Percentiles rank a stretch among this genome's conserved stretches.
Evolutionary conservation across 768 basidiomycete genomes (phyloP).

Genomic region (Boletellus ananas): DNA sequence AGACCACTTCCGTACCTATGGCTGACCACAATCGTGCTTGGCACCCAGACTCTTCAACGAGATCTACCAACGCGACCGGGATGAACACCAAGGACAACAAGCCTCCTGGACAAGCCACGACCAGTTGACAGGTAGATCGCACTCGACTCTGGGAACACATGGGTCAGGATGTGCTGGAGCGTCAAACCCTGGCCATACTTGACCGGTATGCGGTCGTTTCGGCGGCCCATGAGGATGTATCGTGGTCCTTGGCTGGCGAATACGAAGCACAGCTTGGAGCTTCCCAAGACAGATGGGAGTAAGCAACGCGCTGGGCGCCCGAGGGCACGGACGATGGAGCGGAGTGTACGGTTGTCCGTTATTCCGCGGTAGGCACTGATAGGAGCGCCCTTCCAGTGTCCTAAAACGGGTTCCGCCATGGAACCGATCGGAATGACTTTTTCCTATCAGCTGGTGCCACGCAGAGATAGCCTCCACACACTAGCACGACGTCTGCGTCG

Average conservation of each 20-base stretch:
- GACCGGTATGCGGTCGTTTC: conserved; percentile 33
- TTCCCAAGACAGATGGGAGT: conserved; percentile 19
- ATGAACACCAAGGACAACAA: conserved; percentile 32
- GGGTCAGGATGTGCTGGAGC: conserved; percentile 32
- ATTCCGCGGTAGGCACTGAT: conserved; percentile 9
- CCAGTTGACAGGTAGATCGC: conserved; percentile 21
- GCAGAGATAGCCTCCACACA: conserved; percentile 14
- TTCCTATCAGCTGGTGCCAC: neutral
- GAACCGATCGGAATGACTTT: conserved; percentile 24
- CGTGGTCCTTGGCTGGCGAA: conserved; percentile 38
- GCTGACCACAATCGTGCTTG: conserved; percentile 33
- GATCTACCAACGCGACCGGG: conserved; percentile 33
- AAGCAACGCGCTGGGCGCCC: neutral
- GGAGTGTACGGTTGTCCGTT: conserved; percentile 22
- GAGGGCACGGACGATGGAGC: conserved; percentile 25
- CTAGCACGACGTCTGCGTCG: conserved; percentile 33
- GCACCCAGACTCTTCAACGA: conserved; percentile 31
- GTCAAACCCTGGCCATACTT: conserved; percentile 29
- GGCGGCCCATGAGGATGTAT: conserved; percentile 38
- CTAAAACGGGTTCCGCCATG: conserved; percentile 24
- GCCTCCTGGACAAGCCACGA: conserved; percentile 34
- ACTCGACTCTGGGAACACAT: conserved; percentile 27
- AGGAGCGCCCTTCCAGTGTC: conserved; percentile 26
- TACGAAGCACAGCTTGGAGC: conserved; percentile 33
- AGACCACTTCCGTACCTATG: conserved; percentile 22